A percentile compares a stretch with the other conserved stretches of the same genome.
Evolutionary conservation across 768 basidiomycete genomes (phyloP).

Genomic region (Leucosporidium creatinivorum): DNA sequence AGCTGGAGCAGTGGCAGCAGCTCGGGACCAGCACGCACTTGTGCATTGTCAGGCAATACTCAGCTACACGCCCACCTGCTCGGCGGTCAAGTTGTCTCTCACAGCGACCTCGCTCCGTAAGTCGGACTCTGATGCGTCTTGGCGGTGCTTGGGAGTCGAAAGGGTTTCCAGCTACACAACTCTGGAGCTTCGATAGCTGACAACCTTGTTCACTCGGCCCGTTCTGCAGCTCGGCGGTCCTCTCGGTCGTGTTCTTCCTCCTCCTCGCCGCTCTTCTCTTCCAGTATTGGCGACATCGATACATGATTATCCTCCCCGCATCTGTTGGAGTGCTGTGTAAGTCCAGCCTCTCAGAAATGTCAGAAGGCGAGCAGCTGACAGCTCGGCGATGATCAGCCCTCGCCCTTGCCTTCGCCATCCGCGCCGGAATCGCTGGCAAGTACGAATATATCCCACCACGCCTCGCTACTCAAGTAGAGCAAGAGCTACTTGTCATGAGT

Average conservation of each 20-base stretch:
- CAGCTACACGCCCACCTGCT: constrained; percentile 3
- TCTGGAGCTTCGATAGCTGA: no score
- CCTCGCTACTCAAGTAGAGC: not conserved
- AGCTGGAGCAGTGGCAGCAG: no score
- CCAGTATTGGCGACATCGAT: not conserved
- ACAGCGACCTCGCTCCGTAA: constrained; percentile 11
- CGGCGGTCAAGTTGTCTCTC: not conserved
- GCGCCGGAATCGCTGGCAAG: constrained; percentile 11
- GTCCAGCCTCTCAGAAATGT: not conserved
- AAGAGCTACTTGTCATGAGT: not conserved
- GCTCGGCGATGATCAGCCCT: not conserved
- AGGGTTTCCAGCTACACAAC: no score
- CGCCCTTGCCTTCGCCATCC: constrained; percentile 14
- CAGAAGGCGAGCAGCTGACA: not conserved
- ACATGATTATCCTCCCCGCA: not conserved
- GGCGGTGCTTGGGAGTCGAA: no score
- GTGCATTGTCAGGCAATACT: no score
- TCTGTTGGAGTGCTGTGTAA: not conserved
- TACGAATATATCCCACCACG: not conserved
- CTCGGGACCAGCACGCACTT: no score
- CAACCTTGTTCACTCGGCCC: no score
- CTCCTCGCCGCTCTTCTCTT: not conserved
- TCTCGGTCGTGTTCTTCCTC: constrained; percentile 8
- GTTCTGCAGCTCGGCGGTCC: not conserved
- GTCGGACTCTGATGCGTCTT: not conserved